A percentile compares a stretch with the other conserved stretches of the same genome.
Evolutionary conservation across 495 filamentous ascomycete genomes (phyloP).

Genomic region (Delitschia confertaspora): DNA sequence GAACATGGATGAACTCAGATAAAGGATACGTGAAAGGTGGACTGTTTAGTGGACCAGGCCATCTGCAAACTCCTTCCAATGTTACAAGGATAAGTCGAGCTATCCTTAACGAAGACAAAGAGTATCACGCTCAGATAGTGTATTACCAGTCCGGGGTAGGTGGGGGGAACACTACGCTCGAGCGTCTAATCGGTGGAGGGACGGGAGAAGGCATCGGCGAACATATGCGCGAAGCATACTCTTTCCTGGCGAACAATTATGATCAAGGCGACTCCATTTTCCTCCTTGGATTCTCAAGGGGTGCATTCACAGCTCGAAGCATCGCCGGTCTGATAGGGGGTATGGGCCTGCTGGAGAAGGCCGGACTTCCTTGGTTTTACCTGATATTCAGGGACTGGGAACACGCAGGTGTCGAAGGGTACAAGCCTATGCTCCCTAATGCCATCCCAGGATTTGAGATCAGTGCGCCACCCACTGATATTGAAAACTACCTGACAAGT

Average conservation of each 20-base stretch:
- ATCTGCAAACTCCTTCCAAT: constrained; percentile 26
- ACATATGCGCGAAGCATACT: constrained; percentile 15
- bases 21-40: constrained; percentile 25
- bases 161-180: constrained; percentile 6
- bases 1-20: constrained; percentile 25
- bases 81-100: constrained; percentile 17
- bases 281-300: constrained; percentile 12
- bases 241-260: constrained; percentile 11
- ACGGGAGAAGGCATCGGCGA: constrained; percentile 12
- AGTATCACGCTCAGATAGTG: constrained; percentile 25
- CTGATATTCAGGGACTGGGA: constrained; percentile 30
- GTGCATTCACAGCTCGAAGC: constrained; percentile 11
- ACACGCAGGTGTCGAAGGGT: constrained; percentile 19
- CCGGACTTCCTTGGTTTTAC: constrained; percentile 25
- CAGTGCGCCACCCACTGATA: constrained; percentile 1
- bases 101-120: background rate
- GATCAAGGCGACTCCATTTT: constrained; percentile 8
- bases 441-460: constrained; percentile 8
- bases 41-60: constrained; percentile 8
- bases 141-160: constrained; percentile 33
- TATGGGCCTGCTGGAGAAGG: constrained; percentile 10
- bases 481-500: background rate
- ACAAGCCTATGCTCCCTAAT: constrained; percentile 16
- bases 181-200: constrained; percentile 12
- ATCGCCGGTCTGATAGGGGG: constrained; percentile 11